Evolutionary conservation across 768 basidiomycete species (phyloP).

Genomic region (Cystobasidium tubakii): DNA sequence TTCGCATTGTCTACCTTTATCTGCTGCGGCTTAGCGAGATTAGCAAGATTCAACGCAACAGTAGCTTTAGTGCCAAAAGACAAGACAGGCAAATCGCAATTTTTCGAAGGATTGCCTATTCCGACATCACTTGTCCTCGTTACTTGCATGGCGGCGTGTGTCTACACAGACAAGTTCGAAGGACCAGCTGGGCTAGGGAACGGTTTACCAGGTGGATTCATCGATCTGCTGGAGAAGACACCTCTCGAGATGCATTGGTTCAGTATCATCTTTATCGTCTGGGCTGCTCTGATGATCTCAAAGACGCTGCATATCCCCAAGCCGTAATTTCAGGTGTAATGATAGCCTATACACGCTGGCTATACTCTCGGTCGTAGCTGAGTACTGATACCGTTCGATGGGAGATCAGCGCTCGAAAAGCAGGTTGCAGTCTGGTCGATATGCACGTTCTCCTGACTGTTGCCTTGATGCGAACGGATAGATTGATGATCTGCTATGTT

Average conservation of each 20-base stretch:
- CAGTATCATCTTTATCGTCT: constrained; percentile 68
- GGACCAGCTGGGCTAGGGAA: constrained; percentile 63
- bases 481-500: too few species aligned
- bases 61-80: constrained; percentile 90
- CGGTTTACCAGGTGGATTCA: constrained; percentile 54
- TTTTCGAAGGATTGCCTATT: constrained; percentile 97
- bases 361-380: too few species aligned
- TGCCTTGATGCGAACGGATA: too few species aligned
- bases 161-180: constrained; percentile 51
- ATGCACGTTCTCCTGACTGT: too few species aligned
- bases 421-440: too few species aligned
- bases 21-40: constrained; percentile 89
- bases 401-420: too few species aligned
- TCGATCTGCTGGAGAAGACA: constrained; percentile 45
- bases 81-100: constrained; percentile 73
- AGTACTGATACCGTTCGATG: too few species aligned
- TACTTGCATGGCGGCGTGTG: constrained; percentile 66
- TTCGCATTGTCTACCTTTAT: constrained; percentile 81
- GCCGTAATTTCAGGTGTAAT: constrained; percentile 21
- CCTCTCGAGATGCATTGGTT: constrained; percentile 68
- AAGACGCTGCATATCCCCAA: constrained; percentile 72
- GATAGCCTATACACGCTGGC: not conserved
- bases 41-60: constrained; percentile 97
- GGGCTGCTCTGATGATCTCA: constrained; percentile 97
- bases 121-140: constrained; percentile 82